These are phyloP conservation scores for Aspergillus sp. DNA, from an alignment of 2,329 filamentous ascomycete species.

Conservation along the genomic window DNA sequence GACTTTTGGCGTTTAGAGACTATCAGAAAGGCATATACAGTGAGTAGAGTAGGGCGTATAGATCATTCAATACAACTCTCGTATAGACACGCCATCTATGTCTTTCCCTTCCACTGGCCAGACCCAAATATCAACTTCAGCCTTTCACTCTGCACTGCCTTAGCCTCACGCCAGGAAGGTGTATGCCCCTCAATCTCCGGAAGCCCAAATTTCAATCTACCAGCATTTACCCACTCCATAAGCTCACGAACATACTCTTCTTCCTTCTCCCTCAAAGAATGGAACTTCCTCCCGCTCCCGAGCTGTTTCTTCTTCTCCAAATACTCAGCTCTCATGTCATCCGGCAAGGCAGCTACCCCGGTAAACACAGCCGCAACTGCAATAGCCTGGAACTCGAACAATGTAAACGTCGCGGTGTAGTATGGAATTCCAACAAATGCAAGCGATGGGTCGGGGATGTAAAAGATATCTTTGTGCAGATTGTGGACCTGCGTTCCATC, in stretches of 20 bases:
- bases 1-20: too few species aligned
- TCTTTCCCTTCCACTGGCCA: constrained; percentile 7
- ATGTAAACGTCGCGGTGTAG: constrained; percentile 64
- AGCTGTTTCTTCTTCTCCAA: constrained; percentile 19
- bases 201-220: constrained; percentile 17
- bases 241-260: constrained; percentile 32
- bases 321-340: constrained; percentile 37
- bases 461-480: constrained; percentile 68
- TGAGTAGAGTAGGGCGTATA: too few species aligned
- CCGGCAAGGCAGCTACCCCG: constrained; percentile 50
- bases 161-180: constrained; percentile 26
- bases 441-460: constrained; percentile 64
- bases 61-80: too few species aligned
- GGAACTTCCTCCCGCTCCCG: constrained; percentile 34
- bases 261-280: constrained; percentile 36
- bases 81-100: background rate
- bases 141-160: constrained; percentile 21
- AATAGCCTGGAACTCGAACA: constrained; percentile 69
- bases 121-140: constrained; percentile 15
- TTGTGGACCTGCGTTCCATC: constrained; percentile 65
- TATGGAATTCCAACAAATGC: constrained; percentile 64
- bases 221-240: constrained; percentile 35
- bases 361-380: constrained; percentile 57
- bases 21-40: too few species aligned
- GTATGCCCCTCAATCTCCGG: constrained; percentile 29